These are phyloP conservation scores for Phytophthora pistaciae DNA, from an alignment of 352 stramenopile species.

Conservation along the genomic window DNA sequence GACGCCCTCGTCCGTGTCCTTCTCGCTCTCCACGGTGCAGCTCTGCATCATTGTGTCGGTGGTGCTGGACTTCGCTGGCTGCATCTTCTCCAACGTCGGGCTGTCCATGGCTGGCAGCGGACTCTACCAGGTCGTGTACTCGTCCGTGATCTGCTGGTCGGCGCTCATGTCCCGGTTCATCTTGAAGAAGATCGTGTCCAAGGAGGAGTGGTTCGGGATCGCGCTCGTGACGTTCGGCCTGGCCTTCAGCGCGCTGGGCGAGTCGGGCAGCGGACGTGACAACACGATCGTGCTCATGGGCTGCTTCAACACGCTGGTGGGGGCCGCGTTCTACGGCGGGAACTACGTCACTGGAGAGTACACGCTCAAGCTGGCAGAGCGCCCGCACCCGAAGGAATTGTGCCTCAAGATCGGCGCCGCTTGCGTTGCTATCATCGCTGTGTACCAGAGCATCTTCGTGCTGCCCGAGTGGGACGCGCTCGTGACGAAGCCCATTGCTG, in stretches of 20 bases:
- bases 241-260: slow-evolving; percentile 81
- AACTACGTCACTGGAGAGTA: slow-evolving; percentile 90
- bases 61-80: slow-evolving; percentile 84
- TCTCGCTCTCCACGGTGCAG: slow-evolving; percentile 66
- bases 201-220: slow-evolving; percentile 85
- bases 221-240: slow-evolving; percentile 86
- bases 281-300: slow-evolving; percentile 84
- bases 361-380: slow-evolving; percentile 81
- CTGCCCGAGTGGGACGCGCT: slow-evolving; percentile 79
- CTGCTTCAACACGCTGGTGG: slow-evolving; percentile 85
- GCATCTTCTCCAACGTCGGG: slow-evolving; percentile 87
- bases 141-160: slow-evolving; percentile 89
- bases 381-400: slow-evolving; percentile 75
- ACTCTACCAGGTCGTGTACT: slow-evolving; percentile 88
- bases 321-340: slow-evolving; percentile 83
- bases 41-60: slow-evolving; percentile 74
- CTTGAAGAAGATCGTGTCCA: slow-evolving; percentile 77
- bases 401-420: slow-evolving; percentile 82
- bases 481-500: slow-evolving; percentile 79
- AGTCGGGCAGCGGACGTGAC: slow-evolving; percentile 70
- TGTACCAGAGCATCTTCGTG: slow-evolving; percentile 87
- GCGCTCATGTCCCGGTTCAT: slow-evolving; percentile 82
- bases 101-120: slow-evolving; percentile 85
- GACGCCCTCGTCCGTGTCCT: slow-evolving; percentile 41
- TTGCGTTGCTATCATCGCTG: slow-evolving; percentile 77